Percentiles rank a stretch among this genome's conserved stretches.
These are phyloP conservation scores for Thielaviopsis ethacetica DNA, from an alignment of 2,329 filamentous ascomycete genomes.

Conservation along the genomic window DNA sequence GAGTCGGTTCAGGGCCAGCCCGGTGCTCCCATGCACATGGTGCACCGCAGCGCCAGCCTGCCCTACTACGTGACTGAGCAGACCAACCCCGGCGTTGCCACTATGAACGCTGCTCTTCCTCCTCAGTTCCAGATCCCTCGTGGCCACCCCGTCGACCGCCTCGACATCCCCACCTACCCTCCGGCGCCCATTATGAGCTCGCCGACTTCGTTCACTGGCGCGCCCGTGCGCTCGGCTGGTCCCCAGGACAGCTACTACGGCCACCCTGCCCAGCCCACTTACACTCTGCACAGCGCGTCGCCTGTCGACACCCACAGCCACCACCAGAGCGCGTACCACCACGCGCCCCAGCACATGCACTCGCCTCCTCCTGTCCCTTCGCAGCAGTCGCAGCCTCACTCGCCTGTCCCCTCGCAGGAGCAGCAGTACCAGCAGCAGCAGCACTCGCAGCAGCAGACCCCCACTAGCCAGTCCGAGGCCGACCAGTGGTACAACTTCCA, in stretches of 20 bases:
- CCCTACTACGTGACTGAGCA: conserved; percentile 45
- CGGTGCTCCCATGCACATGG: conserved; percentile 24
- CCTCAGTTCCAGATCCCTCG: conserved; percentile 35
- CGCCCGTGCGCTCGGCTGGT: conserved; percentile 35
- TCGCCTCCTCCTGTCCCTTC: conserved; percentile 21
- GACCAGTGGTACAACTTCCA: conserved; percentile 44
- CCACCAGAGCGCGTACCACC: conserved; percentile 18
- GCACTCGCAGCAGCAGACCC: conserved; percentile 15
- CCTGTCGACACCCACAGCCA: conserved; percentile 25
- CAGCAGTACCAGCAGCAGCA: conserved; percentile 21
- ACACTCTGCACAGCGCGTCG: conserved; percentile 30
- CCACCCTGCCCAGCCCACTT: conserved; percentile 31
- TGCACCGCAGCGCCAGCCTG: conserved; percentile 32
- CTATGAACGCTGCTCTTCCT: conserved; percentile 39
- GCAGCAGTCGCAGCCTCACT: conserved; percentile 20
- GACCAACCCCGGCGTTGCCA: conserved; percentile 44
- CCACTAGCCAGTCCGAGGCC: conserved; percentile 25
- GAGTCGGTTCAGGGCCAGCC: conserved; percentile 22
- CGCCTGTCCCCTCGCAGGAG: conserved; percentile 14
- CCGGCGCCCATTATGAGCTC: conserved; percentile 36
- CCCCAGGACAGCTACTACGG: conserved; percentile 37
- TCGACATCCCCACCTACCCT: conserved; percentile 31
- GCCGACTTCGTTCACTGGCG: conserved; percentile 40
- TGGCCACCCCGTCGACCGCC: conserved; percentile 27
- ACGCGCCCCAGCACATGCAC: conserved; percentile 9